Conservation (phyloP, 2,329 filamentous ascomycete genomes). For the Hypomyces perniciosus region DNA sequence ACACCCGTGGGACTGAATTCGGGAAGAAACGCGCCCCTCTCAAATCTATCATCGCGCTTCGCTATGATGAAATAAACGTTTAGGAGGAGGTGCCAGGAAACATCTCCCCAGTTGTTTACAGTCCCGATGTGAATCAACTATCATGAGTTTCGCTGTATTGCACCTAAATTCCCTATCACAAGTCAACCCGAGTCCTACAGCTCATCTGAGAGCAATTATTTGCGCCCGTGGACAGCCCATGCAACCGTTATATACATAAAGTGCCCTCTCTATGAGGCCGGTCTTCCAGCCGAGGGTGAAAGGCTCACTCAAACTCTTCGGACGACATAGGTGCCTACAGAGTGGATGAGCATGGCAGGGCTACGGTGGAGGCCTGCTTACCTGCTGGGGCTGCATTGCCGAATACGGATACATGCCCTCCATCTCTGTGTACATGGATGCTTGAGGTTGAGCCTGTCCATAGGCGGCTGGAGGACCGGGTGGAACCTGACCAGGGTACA, state of each 20-base stretch:
- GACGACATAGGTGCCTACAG: conserved; percentile 37
- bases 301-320: conserved; percentile 40
- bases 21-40: conserved; percentile 56
- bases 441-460: conserved; percentile 65
- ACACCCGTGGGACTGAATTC: conserved; percentile 57
- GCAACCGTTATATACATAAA: conserved; percentile 3
- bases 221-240: neutral
- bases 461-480: conserved; percentile 65
- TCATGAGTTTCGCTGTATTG: neutral
- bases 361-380: conserved; percentile 38
- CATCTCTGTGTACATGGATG: conserved; percentile 69
- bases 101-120: no score
- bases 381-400: conserved; percentile 76
- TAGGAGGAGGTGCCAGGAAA: no score
- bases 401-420: conserved; percentile 82
- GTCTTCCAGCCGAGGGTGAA: neutral
- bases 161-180: neutral
- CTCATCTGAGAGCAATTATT: neutral
- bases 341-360: conserved; percentile 13
- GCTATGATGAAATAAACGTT: conserved; percentile 46
- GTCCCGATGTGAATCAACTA: neutral
- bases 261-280: neutral
- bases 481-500: conserved; percentile 78
- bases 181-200: neutral
- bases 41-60: conserved; percentile 69